Percentiles rank a stretch among this genome's conserved stretches.
These are phyloP conservation scores for Rubia tinctorum DNA, from an alignment of 305 asterid species.

Conservation along the genomic window DNA sequence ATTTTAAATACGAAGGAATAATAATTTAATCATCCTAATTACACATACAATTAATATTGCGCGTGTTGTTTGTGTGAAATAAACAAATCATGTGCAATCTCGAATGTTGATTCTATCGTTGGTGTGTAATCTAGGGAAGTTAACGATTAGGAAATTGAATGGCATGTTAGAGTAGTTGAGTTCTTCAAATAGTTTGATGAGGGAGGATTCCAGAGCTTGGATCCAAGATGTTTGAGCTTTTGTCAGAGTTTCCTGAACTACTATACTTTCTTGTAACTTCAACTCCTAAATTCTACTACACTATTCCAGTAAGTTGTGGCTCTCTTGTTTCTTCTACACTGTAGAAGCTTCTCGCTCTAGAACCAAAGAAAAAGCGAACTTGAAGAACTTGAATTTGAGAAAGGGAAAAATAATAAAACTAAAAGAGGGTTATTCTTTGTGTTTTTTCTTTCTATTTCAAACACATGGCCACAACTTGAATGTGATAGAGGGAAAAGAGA, in stretches of 20 bases:
- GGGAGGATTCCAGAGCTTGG: conserved; percentile 75
- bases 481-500: too few species aligned
- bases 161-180: too few species aligned
- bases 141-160: too few species aligned
- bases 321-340: too few species aligned
- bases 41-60: too few species aligned
- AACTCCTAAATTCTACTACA: background rate
- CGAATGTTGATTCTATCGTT: too few species aligned
- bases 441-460: background rate
- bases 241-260: conserved; percentile 52
- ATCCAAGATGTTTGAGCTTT: conserved; percentile 80
- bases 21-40: too few species aligned
- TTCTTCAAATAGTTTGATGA: conserved; percentile 79
- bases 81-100: too few species aligned
- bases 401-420: background rate
- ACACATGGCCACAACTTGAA: conserved; percentile 6
- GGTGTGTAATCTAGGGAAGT: too few species aligned
- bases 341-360: background rate
- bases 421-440: background rate
- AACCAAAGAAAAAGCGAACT: background rate
- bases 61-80: too few species aligned
- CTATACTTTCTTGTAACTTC: background rate
- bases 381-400: background rate
- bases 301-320: background rate
- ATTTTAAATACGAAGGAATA: too few species aligned